These are phyloP conservation scores for Ceratocystis diversiconidia DNA, from an alignment of 2,329 filamentous ascomycete species.

Conservation along the genomic window DNA sequence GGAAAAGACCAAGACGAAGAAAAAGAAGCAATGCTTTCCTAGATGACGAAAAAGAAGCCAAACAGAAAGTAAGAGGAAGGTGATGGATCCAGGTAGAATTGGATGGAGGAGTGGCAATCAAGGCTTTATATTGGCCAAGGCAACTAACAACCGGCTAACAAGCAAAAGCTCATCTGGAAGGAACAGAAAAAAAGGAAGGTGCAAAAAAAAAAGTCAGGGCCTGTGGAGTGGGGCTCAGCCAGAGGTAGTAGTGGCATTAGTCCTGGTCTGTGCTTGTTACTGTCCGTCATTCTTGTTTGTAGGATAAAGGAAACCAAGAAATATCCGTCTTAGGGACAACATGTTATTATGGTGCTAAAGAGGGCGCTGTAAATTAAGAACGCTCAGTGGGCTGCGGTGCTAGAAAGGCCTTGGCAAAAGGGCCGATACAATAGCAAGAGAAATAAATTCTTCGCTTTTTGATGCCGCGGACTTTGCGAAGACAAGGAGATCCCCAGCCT, in stretches of 20 bases:
- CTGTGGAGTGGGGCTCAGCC: constrained; percentile 17
- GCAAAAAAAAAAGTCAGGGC: constrained; percentile 16
- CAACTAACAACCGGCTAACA: not conserved
- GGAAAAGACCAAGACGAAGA: not conserved
- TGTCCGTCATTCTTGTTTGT: not conserved
- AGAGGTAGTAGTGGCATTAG: constrained; percentile 6
- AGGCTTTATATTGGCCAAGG: constrained; percentile 17
- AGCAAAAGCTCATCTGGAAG: not conserved
- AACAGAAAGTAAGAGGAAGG: not conserved
- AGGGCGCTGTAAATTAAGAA: not conserved
- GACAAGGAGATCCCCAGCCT: not conserved
- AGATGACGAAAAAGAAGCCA: constrained; percentile 6
- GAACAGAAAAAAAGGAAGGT: constrained; percentile 2
- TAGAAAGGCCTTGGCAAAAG: not conserved
- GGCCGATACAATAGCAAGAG: constrained; percentile 1
- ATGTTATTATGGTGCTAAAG: not conserved
- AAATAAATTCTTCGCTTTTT: not conserved
- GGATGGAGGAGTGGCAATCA: constrained; percentile 12
- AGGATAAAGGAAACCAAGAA: not conserved
- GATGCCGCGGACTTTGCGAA: not conserved
- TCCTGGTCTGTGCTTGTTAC: not conserved
- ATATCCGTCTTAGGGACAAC: too few relatives aligned
- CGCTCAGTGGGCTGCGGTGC: not conserved
- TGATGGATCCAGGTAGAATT: not conserved
- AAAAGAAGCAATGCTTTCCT: constrained; percentile 1